These are phyloP conservation scores for Hypsizygus ulmarius DNA, from an alignment of 1,284 basidiomycete genomes.

Conservation along the genomic window DNA sequence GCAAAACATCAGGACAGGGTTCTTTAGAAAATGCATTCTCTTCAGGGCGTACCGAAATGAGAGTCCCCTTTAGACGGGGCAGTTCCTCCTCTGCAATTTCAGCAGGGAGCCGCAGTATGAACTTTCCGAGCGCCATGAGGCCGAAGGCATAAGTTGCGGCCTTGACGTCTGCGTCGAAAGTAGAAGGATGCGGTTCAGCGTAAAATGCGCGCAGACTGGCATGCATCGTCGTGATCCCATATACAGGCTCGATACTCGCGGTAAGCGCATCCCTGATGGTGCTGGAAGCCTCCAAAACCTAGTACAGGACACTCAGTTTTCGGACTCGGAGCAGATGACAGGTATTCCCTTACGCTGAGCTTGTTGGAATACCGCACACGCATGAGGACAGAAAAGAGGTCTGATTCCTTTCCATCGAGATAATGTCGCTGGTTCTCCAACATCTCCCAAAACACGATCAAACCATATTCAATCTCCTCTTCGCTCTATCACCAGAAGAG, in stretches of 20 bases:
- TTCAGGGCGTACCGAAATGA: constrained; percentile 58
- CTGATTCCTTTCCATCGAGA: constrained; percentile 71
- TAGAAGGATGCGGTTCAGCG: constrained; percentile 42
- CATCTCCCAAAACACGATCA: constrained; percentile 76
- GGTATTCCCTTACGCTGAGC: constrained; percentile 50
- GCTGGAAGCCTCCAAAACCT: constrained; percentile 80
- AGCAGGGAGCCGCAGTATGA: constrained; percentile 71
- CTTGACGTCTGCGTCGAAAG: constrained; percentile 48
- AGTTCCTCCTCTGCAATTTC: constrained; percentile 85
- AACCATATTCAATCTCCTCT: constrained; percentile 65
- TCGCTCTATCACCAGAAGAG: constrained; percentile 43
- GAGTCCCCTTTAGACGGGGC: constrained; percentile 64
- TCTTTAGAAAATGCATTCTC: background rate
- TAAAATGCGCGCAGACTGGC: constrained; percentile 65
- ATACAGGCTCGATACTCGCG: constrained; percentile 72
- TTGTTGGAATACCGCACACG: constrained; percentile 66
- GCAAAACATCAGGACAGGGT: background rate
- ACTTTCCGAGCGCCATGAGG: constrained; percentile 76
- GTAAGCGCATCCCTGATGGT: constrained; percentile 73
- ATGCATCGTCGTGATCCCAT: constrained; percentile 78
- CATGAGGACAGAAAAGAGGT: constrained; percentile 63
- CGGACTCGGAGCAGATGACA: constrained; percentile 5
- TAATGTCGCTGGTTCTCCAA: constrained; percentile 63
- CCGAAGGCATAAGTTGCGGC: constrained; percentile 75
- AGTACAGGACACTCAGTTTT: constrained; percentile 6